Evolutionary conservation across 2,329 filamentous ascomycete genomes (phyloP).

Genomic region (Botrytis byssoidea): DNA sequence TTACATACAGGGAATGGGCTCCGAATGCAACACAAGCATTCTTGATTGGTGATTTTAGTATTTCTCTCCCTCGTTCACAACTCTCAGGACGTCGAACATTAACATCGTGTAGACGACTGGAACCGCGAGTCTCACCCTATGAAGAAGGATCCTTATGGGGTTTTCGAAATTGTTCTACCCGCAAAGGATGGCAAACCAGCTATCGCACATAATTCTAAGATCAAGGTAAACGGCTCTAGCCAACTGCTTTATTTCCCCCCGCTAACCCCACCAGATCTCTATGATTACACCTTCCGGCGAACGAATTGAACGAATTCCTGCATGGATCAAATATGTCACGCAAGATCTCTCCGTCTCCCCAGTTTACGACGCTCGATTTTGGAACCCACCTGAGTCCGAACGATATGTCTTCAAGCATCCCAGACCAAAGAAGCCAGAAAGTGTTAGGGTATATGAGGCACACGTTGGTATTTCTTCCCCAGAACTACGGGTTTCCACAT

Average conservation of each 20-base stretch:
- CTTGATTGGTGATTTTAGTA: constrained; percentile 93
- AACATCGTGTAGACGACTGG: constrained; percentile 68
- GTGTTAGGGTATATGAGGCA: constrained; percentile 95
- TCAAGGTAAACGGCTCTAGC: constrained; percentile 65
- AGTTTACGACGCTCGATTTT: constrained; percentile 92
- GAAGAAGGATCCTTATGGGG: constrained; percentile 80
- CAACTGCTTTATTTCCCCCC: neutral
- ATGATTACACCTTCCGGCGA: constrained; percentile 77
- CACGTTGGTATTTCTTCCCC: constrained; percentile 96
- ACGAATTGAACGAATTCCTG: constrained; percentile 81
- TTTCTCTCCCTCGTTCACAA: constrained; percentile 27
- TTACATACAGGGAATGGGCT: constrained; percentile 94
- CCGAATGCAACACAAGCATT: constrained; percentile 83
- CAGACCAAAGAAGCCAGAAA: constrained; percentile 78
- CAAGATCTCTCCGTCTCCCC: constrained; percentile 89
- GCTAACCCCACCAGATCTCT: constrained; percentile 61
- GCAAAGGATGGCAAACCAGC: constrained; percentile 70
- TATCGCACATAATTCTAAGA: constrained; percentile 90
- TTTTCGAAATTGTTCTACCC: constrained; percentile 80
- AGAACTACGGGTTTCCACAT: constrained; percentile 83
- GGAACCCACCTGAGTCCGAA: constrained; percentile 81
- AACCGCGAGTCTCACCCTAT: constrained; percentile 79
- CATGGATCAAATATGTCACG: constrained; percentile 97
- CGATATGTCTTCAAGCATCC: constrained; percentile 82
- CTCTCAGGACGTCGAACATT: constrained; percentile 25